Conservation (phyloP, 2,329 filamentous ascomycete genomes). For the Esteya vermicola region DNA sequence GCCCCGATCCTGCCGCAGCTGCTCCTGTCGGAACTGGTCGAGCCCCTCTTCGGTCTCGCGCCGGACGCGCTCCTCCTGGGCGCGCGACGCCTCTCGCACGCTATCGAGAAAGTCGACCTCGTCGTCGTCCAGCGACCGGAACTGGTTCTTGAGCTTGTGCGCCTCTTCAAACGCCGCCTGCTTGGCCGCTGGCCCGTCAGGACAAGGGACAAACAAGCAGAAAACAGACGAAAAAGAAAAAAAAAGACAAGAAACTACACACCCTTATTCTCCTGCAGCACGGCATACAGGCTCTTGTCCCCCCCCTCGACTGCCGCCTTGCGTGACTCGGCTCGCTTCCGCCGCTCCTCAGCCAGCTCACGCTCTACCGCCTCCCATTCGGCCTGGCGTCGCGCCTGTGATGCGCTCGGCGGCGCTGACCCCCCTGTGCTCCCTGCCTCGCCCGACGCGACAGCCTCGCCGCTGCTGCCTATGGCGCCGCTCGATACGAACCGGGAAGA, state of each 20-base stretch:
- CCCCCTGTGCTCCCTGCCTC: not conserved
- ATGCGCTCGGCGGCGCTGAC: not conserved
- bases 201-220: no score
- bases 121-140: constrained; percentile 62
- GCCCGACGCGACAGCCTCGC: constrained; percentile 10
- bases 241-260: no score
- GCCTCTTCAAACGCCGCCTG: constrained; percentile 72
- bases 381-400: constrained; percentile 10
- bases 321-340: constrained; percentile 33
- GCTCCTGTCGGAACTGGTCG: constrained; percentile 37
- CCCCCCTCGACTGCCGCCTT: constrained; percentile 24
- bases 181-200: constrained; percentile 46
- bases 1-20: constrained; percentile 22
- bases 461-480: constrained; percentile 31
- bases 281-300: constrained; percentile 56
- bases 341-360: constrained; percentile 47
- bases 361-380: constrained; percentile 53
- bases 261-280: constrained; percentile 74
- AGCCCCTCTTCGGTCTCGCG: constrained; percentile 44
- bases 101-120: constrained; percentile 62
- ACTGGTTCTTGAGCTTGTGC: constrained; percentile 59
- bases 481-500: constrained; percentile 41
- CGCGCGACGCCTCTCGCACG: constrained; percentile 31
- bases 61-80: constrained; percentile 38
- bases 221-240: no score